Percentiles rank a stretch among this genome's conserved stretches.
phyloP scores from a whole-genome alignment of 371 early-diverging fungal species.

The Fennellomyces sp. region DNA sequence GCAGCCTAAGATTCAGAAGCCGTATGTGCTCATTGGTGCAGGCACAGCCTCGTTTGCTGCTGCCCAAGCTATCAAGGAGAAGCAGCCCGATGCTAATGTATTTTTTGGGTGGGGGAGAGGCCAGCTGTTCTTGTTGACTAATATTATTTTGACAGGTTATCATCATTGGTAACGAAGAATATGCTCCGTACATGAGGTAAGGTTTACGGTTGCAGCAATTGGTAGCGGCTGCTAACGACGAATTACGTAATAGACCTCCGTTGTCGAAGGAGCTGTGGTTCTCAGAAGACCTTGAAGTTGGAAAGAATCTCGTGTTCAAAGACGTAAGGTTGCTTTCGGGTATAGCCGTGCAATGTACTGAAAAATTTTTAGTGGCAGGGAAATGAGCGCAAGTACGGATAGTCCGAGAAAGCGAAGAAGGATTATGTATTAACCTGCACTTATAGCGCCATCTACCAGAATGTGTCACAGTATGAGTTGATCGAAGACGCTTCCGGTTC shows the following conservation, averaged over 20 bases:
- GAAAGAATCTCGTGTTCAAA: slow-evolving; percentile 60
- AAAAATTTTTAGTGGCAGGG: slow-evolving; percentile 60
- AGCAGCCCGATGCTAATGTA: slow-evolving; percentile 70
- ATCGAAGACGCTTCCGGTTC: slow-evolving; percentile 46
- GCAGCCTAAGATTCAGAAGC: slow-evolving; percentile 32
- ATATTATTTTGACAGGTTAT: slow-evolving; percentile 46
- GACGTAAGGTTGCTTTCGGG: slow-evolving; percentile 43
- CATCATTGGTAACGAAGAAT: slow-evolving; percentile 67
- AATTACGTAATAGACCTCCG: slow-evolving; percentile 45
- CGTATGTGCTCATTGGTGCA: slow-evolving; percentile 65
- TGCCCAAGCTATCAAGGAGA: slow-evolving; percentile 70
- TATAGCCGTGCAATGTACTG: not conserved
- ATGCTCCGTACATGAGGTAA: slow-evolving; percentile 71
- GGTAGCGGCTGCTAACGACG: no score
- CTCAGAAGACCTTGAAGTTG: slow-evolving; percentile 53
- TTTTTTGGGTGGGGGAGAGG: no score
- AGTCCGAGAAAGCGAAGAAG: not conserved
- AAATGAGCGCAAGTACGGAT: slow-evolving; percentile 56
- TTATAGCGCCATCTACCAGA: slow-evolving; percentile 41
- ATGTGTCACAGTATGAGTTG: slow-evolving; percentile 39
- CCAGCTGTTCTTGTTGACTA: not conserved
- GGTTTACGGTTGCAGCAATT: not conserved
- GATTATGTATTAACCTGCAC: not conserved
- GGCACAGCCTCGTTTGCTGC: slow-evolving; percentile 74
- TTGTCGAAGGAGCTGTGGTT: slow-evolving; percentile 83